phyloP scores from a whole-genome alignment of 345 rosid genomes.

The Salix arbutifolia region DNA sequence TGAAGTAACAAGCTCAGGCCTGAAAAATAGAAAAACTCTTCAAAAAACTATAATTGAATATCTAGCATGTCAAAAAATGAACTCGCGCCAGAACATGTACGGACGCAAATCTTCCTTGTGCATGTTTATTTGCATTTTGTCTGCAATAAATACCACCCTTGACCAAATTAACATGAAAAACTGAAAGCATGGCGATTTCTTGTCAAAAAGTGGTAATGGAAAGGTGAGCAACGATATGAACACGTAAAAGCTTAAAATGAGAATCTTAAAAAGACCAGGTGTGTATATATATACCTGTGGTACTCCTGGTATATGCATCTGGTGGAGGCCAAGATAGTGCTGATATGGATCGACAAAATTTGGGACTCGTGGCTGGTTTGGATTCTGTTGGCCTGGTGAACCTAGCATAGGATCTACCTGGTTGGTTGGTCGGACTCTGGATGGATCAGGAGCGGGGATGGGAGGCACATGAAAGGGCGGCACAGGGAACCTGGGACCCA shows the following conservation, averaged over 20 bases:
- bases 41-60: neutral
- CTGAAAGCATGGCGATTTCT: no score
- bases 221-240: neutral
- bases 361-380: conserved; percentile 36
- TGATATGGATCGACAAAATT: conserved; percentile 64
- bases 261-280: neutral
- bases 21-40: neutral
- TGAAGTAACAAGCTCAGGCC: neutral
- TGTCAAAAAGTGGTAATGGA: neutral
- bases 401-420: conserved; percentile 42
- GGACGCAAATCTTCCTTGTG: no score
- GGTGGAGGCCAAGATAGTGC: conserved; percentile 54
- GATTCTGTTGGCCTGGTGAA: conserved; percentile 39
- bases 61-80: no score
- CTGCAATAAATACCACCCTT: no score
- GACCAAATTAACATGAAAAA: no score
- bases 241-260: neutral
- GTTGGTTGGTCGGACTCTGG: conserved; percentile 41
- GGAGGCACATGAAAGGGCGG: conserved; percentile 60
- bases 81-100: no score
- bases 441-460: conserved; percentile 46
- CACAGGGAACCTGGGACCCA: conserved; percentile 54
- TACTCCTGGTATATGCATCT: conserved; percentile 42
- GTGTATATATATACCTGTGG: conserved; percentile 42
- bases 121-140: no score